These are phyloP conservation scores for Xylaria palmicola DNA, from an alignment of 495 filamentous ascomycete species.

Conservation along the genomic window DNA sequence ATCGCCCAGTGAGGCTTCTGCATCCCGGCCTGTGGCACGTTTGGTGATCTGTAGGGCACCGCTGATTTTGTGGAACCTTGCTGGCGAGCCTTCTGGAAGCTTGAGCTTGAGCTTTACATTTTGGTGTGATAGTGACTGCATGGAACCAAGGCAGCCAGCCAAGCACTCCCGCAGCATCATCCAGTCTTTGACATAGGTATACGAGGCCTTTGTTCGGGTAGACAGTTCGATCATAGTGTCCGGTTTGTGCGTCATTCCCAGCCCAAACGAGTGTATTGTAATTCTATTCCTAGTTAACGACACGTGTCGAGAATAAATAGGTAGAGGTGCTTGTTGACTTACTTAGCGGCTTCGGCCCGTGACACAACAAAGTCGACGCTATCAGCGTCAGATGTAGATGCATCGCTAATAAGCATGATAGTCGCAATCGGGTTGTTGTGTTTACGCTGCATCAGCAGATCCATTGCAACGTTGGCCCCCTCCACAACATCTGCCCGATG, in stretches of 20 bases:
- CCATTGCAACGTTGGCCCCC: slow-evolving; percentile 98
- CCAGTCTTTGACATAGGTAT: slow-evolving; percentile 99
- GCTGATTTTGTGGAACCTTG: slow-evolving; percentile 98
- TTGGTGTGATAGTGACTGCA: slow-evolving; percentile 96
- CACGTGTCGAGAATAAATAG: background rate
- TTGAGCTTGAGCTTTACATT: slow-evolving; percentile 96
- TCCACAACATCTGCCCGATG: slow-evolving; percentile 96
- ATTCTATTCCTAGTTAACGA: slow-evolving; percentile 55
- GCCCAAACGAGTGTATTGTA: slow-evolving; percentile 92
- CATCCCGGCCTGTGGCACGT: slow-evolving; percentile 93
- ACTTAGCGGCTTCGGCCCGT: slow-evolving; percentile 97
- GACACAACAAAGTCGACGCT: slow-evolving; percentile 98
- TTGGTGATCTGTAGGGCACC: slow-evolving; percentile 96
- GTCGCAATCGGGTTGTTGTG: slow-evolving; percentile 94
- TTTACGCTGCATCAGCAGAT: slow-evolving; percentile 96
- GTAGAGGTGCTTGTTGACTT: slow-evolving; percentile 38
- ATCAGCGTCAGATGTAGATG: slow-evolving; percentile 93
- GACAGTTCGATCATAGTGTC: slow-evolving; percentile 99
- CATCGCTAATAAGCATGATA: slow-evolving; percentile 97
- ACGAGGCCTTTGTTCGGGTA: slow-evolving; percentile 92
- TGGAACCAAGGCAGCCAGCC: slow-evolving; percentile 88
- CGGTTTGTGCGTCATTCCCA: slow-evolving; percentile 96
- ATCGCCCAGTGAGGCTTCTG: slow-evolving; percentile 90
- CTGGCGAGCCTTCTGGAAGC: slow-evolving; percentile 92
- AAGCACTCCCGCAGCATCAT: slow-evolving; percentile 99